Evolutionary conservation across 2,329 filamentous ascomycete genomes (phyloP).

Genomic region (Colletotrichum cereale): DNA sequence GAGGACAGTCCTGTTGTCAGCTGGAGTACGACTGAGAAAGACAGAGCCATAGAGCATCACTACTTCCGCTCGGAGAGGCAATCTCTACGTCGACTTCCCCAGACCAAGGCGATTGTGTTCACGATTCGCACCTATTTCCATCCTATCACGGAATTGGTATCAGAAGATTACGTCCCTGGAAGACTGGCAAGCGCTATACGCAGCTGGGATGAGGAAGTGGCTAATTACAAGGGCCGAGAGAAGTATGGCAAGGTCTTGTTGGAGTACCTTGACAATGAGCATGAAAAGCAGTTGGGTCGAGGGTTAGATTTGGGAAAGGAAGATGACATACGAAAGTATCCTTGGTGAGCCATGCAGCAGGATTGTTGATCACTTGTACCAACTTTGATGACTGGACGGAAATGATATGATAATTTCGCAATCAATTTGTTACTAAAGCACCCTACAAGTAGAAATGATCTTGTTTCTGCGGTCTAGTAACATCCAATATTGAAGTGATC

Average conservation of each 20-base stretch:
- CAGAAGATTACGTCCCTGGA: slow-evolving; percentile 83
- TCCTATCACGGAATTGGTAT: slow-evolving; percentile 74
- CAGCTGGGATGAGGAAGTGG: slow-evolving; percentile 85
- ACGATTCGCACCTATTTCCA: slow-evolving; percentile 86
- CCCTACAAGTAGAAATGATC: no score
- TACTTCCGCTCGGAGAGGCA: slow-evolving; percentile 84
- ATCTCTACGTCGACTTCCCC: slow-evolving; percentile 72
- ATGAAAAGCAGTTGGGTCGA: slow-evolving; percentile 77
- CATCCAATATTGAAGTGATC: slow-evolving; percentile 31
- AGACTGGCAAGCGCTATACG: slow-evolving; percentile 81
- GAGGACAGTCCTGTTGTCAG: slow-evolving; percentile 75
- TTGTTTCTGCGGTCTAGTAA: neutral
- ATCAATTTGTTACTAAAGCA: accelerated
- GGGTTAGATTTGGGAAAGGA: slow-evolving; percentile 74
- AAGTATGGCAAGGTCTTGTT: slow-evolving; percentile 80
- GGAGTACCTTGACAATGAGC: slow-evolving; percentile 80
- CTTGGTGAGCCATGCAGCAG: slow-evolving; percentile 55
- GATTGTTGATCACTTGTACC: neutral
- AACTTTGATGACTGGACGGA: neutral
- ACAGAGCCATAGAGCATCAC: slow-evolving; percentile 79
- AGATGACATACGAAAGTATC: slow-evolving; percentile 72
- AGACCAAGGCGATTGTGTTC: slow-evolving; percentile 72
- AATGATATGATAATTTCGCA: no score
- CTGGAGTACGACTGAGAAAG: slow-evolving; percentile 83
- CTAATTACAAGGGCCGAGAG: slow-evolving; percentile 81